phyloP scores from a whole-genome alignment of 805 yeast species.

The Suhomyces sp. region DNA sequence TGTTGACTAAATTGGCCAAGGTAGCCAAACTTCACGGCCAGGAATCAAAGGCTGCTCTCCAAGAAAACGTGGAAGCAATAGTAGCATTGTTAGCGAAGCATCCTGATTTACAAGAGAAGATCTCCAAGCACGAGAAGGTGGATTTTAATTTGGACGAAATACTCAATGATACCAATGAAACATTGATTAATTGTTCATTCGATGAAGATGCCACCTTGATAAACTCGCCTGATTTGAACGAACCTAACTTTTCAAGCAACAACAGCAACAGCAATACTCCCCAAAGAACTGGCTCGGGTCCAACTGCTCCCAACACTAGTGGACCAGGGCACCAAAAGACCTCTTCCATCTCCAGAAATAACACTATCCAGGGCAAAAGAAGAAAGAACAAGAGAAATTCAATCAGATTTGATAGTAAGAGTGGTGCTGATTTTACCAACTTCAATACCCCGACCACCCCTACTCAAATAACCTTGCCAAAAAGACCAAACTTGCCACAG shows the following conservation, averaged over 20 bases:
- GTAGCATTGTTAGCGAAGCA: constrained; percentile 33
- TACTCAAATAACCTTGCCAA: constrained; percentile 18
- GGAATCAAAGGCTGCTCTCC: constrained; percentile 43
- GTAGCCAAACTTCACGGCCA: constrained; percentile 49
- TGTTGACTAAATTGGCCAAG: constrained; percentile 42
- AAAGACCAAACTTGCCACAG: constrained; percentile 14
- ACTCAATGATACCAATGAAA: constrained; percentile 31
- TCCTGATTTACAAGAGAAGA: constrained; percentile 33
- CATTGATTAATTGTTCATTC: constrained; percentile 28
- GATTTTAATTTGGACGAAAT: constrained; percentile 35
- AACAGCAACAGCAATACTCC: constrained; percentile 6
- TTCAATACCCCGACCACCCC: constrained; percentile 18
- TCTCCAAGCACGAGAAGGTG: constrained; percentile 24
- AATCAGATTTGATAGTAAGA: constrained; percentile 25
- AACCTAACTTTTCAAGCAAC: constrained; percentile 3
- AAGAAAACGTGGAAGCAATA: constrained; percentile 47
- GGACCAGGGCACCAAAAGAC: constrained; percentile 6
- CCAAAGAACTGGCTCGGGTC: constrained; percentile 1
- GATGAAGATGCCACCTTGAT: constrained; percentile 33
- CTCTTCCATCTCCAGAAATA: constrained; percentile 14
- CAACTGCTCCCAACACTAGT: neutral
- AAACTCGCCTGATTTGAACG: constrained; percentile 14
- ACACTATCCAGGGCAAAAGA: constrained; percentile 21
- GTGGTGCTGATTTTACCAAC: constrained; percentile 16
- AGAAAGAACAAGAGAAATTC: constrained; percentile 36